Evolutionary conservation across 768 basidiomycete genomes (phyloP).

Genomic region (Galerina sulciceps): DNA sequence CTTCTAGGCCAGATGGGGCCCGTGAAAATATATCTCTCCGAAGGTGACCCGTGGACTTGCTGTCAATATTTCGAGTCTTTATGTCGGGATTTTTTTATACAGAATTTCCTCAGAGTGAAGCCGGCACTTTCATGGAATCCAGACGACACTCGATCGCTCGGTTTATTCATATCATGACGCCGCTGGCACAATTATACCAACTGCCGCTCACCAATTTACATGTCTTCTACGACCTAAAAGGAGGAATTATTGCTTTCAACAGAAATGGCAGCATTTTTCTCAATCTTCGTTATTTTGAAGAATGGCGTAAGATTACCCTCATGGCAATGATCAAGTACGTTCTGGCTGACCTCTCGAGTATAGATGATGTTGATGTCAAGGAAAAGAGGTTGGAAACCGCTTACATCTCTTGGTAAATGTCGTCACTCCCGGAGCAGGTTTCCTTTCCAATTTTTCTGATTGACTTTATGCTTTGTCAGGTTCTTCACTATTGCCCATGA

Average conservation of each 20-base stretch:
- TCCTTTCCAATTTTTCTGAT: no score
- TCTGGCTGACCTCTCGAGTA: neutral
- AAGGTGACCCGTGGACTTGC: constrained; percentile 44
- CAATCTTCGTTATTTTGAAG: constrained; percentile 83
- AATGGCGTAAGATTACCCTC: constrained; percentile 76
- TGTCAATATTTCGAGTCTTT: neutral
- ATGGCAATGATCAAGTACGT: neutral
- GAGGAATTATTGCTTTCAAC: constrained; percentile 93
- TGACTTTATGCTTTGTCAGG: constrained; percentile 46
- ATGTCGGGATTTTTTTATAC: neutral
- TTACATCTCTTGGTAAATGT: constrained; percentile 73
- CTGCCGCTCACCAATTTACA: constrained; percentile 78
- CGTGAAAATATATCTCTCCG: constrained; percentile 65
- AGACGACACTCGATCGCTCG: constrained; percentile 67
- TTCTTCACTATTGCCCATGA: constrained; percentile 94
- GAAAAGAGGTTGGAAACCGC: constrained; percentile 60
- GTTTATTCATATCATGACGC: constrained; percentile 72
- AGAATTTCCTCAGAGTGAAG: constrained; percentile 59
- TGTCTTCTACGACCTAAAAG: constrained; percentile 83
- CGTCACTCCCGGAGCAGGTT: no score
- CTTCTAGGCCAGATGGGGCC: constrained; percentile 59
- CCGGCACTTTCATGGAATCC: constrained; percentile 48
- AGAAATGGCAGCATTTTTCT: constrained; percentile 86
- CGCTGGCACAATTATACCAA: constrained; percentile 72
- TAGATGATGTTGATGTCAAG: constrained; percentile 74